A percentile compares a stretch with the other conserved stretches of the same genome.
Conservation (phyloP, 176 grass and related monocot genomes). For the Cocos nucifera region DNA sequence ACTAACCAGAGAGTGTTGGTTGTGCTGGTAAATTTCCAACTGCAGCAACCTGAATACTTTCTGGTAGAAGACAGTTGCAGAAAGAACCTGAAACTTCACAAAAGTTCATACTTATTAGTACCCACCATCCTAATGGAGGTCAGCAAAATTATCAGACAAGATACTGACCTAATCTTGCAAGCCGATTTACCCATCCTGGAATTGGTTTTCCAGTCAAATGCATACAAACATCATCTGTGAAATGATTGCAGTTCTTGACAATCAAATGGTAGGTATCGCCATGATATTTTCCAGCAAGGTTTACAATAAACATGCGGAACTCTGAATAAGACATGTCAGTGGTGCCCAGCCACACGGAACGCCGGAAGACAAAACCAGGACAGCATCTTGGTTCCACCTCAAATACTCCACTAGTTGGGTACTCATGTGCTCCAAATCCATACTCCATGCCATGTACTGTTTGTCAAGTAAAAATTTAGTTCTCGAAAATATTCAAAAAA, state of each 20-base stretch:
- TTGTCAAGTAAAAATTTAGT: slow-evolving; percentile 10
- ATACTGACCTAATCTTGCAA: slow-evolving; percentile 82
- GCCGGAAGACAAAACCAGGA: slow-evolving; percentile 87
- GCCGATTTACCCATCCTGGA: slow-evolving; percentile 89
- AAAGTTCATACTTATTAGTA: not conserved
- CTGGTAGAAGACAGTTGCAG: slow-evolving; percentile 60
- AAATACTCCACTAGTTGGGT: slow-evolving; percentile 79
- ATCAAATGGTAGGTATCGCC: slow-evolving; percentile 88
- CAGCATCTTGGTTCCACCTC: slow-evolving; percentile 84
- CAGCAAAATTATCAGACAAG: not conserved
- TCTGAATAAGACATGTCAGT: slow-evolving; percentile 67
- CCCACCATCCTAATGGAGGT: not conserved
- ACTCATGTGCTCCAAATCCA: slow-evolving; percentile 93
- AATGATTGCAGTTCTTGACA: slow-evolving; percentile 97
- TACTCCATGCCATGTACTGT: slow-evolving; percentile 92
- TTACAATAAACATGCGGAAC: slow-evolving; percentile 69
- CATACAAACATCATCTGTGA: slow-evolving; percentile 77
- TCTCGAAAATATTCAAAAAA: slow-evolving; percentile 4
- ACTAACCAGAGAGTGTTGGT: slow-evolving; percentile 51
- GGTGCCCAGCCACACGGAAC: slow-evolving; percentile 67
- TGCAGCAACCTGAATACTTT: slow-evolving; percentile 63
- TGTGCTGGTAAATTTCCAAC: slow-evolving; percentile 49
- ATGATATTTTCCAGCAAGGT: slow-evolving; percentile 68
- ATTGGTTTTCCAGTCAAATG: slow-evolving; percentile 82
- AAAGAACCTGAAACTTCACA: slow-evolving; percentile 49